Evolutionary conservation across 2,329 filamentous ascomycete genomes (phyloP).

Genomic region (Stachybotrys chartarum): DNA sequence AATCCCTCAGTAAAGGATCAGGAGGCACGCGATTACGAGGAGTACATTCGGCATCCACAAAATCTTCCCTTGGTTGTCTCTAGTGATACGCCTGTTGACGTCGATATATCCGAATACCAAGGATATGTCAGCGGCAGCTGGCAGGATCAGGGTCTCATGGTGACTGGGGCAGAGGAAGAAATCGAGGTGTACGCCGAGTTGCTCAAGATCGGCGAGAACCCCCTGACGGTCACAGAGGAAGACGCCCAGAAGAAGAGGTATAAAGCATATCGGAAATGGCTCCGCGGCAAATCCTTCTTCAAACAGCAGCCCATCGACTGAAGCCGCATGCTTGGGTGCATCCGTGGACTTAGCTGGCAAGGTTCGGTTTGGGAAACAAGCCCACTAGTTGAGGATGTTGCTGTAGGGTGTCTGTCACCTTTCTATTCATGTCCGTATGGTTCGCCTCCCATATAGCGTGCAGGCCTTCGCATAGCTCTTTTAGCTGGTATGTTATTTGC

Average conservation of each 20-base stretch:
- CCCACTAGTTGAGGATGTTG: conserved; percentile 21
- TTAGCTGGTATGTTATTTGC: background rate
- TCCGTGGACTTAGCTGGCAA: background rate
- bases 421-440: conserved; percentile 3
- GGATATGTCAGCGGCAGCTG: conserved; percentile 70
- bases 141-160: conserved; percentile 51
- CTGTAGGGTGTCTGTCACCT: conserved; percentile 11
- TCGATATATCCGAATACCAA: conserved; percentile 61
- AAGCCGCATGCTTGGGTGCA: conserved; percentile 6
- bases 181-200: conserved; percentile 65
- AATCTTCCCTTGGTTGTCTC: conserved; percentile 78
- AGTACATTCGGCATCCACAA: conserved; percentile 84
- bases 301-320: conserved; percentile 71
- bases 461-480: conserved; percentile 8
- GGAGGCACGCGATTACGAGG: conserved; percentile 79
- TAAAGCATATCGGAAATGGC: conserved; percentile 93
- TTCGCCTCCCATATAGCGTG: conserved; percentile 13
- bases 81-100: conserved; percentile 53
- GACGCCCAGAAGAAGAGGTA: conserved; percentile 90
- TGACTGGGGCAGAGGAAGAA: conserved; percentile 39
- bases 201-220: conserved; percentile 70
- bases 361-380: conserved; percentile 9
- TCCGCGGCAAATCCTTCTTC: conserved; percentile 90
- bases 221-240: conserved; percentile 79
- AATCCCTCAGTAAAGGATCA: conserved; percentile 71